These are phyloP conservation scores for Cladophialophora exuberans DNA, from an alignment of 2,329 filamentous ascomycete species.

Conservation along the genomic window DNA sequence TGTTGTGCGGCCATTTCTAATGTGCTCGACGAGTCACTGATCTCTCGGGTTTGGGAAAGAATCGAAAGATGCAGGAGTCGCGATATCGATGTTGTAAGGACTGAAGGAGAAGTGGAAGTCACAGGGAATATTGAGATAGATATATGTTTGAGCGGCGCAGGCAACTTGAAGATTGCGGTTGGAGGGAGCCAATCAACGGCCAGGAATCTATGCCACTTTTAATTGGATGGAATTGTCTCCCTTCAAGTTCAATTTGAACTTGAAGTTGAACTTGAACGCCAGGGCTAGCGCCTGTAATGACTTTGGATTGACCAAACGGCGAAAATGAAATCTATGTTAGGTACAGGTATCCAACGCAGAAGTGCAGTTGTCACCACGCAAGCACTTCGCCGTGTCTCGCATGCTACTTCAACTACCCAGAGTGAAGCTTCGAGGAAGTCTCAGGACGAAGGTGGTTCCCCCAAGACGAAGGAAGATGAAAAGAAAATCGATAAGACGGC, in stretches of 20 bases:
- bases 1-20: slow-evolving; percentile 42
- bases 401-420: slow-evolving; percentile 8
- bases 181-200: too few species aligned
- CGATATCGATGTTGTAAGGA: too few species aligned
- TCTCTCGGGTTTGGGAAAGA: not conserved
- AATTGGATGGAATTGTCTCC: too few species aligned
- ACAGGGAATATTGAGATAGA: not conserved
- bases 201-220: too few species aligned
- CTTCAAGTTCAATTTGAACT: too few species aligned
- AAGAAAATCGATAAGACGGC: slow-evolving; percentile 45
- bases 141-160: not conserved
- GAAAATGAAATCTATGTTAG: too few species aligned
- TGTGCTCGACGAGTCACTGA: not conserved
- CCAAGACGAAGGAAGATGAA: slow-evolving; percentile 18
- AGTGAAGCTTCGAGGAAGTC: not conserved
- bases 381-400: not conserved
- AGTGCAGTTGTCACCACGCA: not conserved
- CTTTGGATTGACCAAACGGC: too few species aligned
- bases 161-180: too few species aligned
- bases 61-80: too few species aligned
- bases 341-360: too few species aligned
- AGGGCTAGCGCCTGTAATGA: too few species aligned
- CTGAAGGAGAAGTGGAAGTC: not conserved
- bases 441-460: not conserved
- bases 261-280: too few species aligned